Evolutionary conservation across 441 rosid species (phyloP), one percentile per base, ranked within the genome.

Genomic region (Breynia disticha): DNA sequence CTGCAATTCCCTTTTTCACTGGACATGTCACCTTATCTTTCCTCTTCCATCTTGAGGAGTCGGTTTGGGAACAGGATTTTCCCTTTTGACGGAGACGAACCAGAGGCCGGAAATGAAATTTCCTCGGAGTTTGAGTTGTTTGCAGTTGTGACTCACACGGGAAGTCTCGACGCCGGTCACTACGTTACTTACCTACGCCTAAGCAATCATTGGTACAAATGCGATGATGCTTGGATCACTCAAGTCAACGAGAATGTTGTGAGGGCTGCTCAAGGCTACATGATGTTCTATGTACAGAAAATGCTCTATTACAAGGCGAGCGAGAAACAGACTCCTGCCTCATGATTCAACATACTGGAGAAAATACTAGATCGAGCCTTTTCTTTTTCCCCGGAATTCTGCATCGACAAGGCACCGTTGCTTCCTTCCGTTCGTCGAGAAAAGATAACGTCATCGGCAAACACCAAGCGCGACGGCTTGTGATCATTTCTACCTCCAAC

Each of bases 261-360:
- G 54, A 67, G 87, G 68, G 79, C 94, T 66, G 80, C 94, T 17
- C 85, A 85, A 63, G 88, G 89, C 18, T 82, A 85, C 72, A 85
- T 85, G 94, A 77, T 71, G 76, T 85, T 85, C 67, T 85, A 85
- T 47, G 89, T 82, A 48, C 90, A 82, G 74, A 85, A 85, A 78
- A 74, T 70, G 80, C 64, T 84, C 48, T 75, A 72, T 50, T 80
- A 78, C 63, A 78, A 66, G 67, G 79, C 78, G 20, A 80, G 80
- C 10, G 86, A 74, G 60, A 76, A 73, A 46, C 70, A 67, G 38
- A 74, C n/a, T 45, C 50, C 63, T n/a, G n/a, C n/a, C 41, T 54
- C 56, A 0, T 70, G 67, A 56, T 24, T 24, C 32, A 48, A 21
- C 22, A 48, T 54, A n/a, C n/a, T n/a, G 22, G 48, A 17, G 7